These are phyloP conservation scores for Fusarium sp. DNA, from an alignment of 2,329 filamentous ascomycete species.

Conservation along the genomic window DNA sequence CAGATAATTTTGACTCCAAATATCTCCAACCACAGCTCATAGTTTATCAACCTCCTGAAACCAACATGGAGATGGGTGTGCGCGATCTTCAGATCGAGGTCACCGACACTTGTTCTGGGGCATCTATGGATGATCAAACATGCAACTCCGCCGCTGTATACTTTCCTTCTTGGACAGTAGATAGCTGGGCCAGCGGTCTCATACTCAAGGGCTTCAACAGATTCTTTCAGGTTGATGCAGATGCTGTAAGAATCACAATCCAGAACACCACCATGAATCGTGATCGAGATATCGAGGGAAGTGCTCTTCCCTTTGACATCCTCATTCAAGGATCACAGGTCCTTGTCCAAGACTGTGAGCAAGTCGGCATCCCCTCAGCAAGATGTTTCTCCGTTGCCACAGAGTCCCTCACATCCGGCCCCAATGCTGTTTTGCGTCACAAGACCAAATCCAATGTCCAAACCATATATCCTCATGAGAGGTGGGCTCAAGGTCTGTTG, in stretches of 20 bases:
- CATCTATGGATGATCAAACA: neutral
- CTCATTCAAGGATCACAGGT: constrained; percentile 37
- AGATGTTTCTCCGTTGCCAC: constrained; percentile 38
- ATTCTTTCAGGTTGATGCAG: constrained; percentile 31
- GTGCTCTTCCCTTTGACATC: constrained; percentile 36
- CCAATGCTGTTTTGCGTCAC: constrained; percentile 40
- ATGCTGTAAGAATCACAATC: constrained; percentile 39
- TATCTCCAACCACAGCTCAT: constrained; percentile 31
- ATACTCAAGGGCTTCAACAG: constrained; percentile 40
- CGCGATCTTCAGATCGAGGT: constrained; percentile 24
- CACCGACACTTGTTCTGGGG: constrained; percentile 27
- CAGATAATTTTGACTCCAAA: constrained; percentile 26
- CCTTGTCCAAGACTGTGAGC: constrained; percentile 36
- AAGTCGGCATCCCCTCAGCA: constrained; percentile 21
- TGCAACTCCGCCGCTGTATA: constrained; percentile 38
- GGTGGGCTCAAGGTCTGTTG: constrained; percentile 43
- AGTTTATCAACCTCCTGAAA: constrained; percentile 26
- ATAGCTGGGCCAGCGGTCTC: constrained; percentile 38
- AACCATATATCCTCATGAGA: constrained; percentile 41
- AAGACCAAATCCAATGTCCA: constrained; percentile 27
- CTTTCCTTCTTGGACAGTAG: constrained; percentile 40
- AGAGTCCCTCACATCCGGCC: constrained; percentile 28
- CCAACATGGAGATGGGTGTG: constrained; percentile 35
- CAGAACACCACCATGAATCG: constrained; percentile 31
- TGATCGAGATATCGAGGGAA: constrained; percentile 20